Base-by-base conservation (phyloP, 495 filamentous ascomycete species). In the Parmelia sp. region DNA sequence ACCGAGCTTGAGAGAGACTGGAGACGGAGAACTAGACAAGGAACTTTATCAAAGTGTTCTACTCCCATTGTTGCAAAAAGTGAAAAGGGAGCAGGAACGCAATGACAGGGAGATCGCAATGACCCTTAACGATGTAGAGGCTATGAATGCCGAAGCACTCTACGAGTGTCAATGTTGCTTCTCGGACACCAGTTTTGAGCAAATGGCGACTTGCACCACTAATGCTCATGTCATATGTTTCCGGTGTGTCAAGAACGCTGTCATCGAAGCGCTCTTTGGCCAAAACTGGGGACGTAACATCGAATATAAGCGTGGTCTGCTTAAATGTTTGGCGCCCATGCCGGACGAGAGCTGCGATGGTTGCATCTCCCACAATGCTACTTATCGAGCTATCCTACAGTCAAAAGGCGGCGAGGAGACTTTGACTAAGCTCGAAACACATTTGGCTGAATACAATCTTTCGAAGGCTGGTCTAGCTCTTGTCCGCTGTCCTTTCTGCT, bases 131-230 rank as follows among this genome's bases (percentile, higher is more conserved):
- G 85, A 83, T 29, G 74, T 77, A 45, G 89, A 97, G 68, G 93
- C 94, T 8, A 84, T 89, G 68, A 78, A 82, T 36, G 82, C 79
- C 9, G 81, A 86, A 36, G 86, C 85, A 31, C 72, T 92, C 23
- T 88, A 91, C 68, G 94, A 97, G 71, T 98, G 94, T 73, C 86
- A 88, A 69, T 97, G 93, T 76, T 98, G 94, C 76, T 94, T 89
- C 68, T 82, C 82, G 36, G 84, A 91, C 39, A 84, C 81, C 44
- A 77, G 89, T 0, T 95, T 96, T 67, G 90, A 97, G 72, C 86
- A 91, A 73, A 82, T 96, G 27, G 84, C 90, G 11, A 83, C 86
- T 2, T 98, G 94, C 71, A 84, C 77, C 68, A 73, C 77, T 29
- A 80, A 83, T 36, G 84, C 84, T 27, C 94, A 98, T 77, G 82